Percentiles rank a stretch among this genome's conserved stretches.
Conservation (phyloP, 495 filamentous ascomycete genomes). For the Talaromyces liani region DNA sequence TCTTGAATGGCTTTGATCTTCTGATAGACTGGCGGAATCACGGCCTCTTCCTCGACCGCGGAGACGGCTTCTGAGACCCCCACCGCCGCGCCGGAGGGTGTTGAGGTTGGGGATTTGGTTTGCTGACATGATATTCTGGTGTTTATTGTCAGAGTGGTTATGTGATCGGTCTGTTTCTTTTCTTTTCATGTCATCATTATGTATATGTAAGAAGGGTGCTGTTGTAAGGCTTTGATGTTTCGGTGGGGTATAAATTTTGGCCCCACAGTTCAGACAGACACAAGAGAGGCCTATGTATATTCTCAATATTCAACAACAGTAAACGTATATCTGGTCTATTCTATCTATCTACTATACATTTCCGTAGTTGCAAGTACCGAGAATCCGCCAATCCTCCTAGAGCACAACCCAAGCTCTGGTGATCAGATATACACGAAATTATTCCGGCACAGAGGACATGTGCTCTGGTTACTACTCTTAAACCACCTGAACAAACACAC, state of each 20-base stretch:
- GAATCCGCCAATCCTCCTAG: conserved; percentile 9
- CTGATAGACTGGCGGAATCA: conserved; percentile 8
- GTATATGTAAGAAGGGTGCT: background rate
- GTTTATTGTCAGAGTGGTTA: background rate
- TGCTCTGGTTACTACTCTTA: conserved; percentile 80
- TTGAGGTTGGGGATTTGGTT: conserved; percentile 72
- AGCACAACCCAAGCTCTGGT: conserved; percentile 8
- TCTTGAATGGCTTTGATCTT: conserved; percentile 13
- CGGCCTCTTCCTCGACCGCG: conserved; percentile 29
- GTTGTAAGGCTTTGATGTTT: background rate
- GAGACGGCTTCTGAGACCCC: conserved; percentile 32
- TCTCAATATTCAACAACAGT: background rate
- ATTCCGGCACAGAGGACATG: conserved; percentile 84
- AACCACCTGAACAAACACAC: conserved; percentile 94
- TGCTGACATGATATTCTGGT: conserved; percentile 48
- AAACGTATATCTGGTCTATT: background rate
- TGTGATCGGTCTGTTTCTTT: background rate
- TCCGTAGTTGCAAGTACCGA: background rate
- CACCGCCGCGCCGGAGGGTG: conserved; percentile 48
- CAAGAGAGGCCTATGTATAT: too few species aligned
- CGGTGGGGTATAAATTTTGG: background rate
- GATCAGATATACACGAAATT: conserved; percentile 59
- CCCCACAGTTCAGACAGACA: background rate
- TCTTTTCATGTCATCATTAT: background rate
- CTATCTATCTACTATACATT: conserved; percentile 10